Evolutionary conservation across 2,329 filamentous ascomycete species (phyloP), one percentile per base, ranked within the genome.

Genomic region (Graphilbum ipis-grandicollis): DNA sequence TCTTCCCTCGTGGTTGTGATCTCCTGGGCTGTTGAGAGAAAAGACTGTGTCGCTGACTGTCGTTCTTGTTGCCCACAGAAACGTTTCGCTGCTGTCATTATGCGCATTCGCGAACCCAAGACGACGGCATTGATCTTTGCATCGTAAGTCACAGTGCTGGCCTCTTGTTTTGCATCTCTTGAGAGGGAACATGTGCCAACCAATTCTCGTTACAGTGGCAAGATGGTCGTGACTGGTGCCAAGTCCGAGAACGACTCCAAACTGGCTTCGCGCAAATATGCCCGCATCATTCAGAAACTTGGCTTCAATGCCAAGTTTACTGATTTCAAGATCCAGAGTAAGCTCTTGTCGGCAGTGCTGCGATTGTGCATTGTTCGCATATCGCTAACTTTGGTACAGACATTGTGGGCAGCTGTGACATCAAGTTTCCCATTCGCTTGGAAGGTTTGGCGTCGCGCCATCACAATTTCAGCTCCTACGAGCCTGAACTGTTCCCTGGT

Each of bases 301-400:
- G 90, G 90, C 44, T 98, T 98, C 71, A 94, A 94, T 50, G 88
- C 90, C 51, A 96, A 94, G 73, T 96, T 98, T 62, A 94, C 88
- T 47, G 90, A 98, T 59, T 98, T 98, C 66, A 98, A 98, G 73
- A 98, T 98, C 52, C 86, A 94, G 68, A 98, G 40, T 42, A 22
- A 31, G 40, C 28, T n/a, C 18, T 17, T 33, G 5, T 31, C 14
- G n/a, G 7, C n/a, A n/a, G n/a, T n/a, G n/a, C n/a, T n/a, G n/a
- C n/a, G n/a, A n/a, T n/a, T n/a, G n/a, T n/a, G n/a, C n/a, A n/a
- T n/a, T n/a, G n/a, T n/a, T n/a, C n/a, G n/a, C n/a, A n/a, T n/a
- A n/a, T n/a, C n/a, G n/a, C n/a, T n/a, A n/a, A n/a, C n/a, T n/a
- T n/a, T n/a, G n/a, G n/a, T 26, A 8, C 15, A 42, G 40, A 98